phyloP scores from a whole-genome alignment of 2,329 filamentous ascomycete genomes.

The Emericellopsis cladophorae region DNA sequence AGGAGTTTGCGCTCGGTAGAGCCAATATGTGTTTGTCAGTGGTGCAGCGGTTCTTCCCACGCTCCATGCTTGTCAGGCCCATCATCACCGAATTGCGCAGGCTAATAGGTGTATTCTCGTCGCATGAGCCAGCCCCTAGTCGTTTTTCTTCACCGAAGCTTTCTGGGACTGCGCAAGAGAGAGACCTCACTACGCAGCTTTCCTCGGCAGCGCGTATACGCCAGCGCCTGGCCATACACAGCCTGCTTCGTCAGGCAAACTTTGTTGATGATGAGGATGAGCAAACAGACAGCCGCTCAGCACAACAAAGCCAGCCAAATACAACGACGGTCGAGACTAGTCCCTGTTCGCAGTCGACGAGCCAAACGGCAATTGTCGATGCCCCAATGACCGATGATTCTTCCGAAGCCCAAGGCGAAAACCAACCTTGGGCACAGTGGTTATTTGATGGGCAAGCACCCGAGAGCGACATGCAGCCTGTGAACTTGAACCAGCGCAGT shows the following conservation, averaged over 20 bases:
- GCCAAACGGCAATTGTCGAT: neutral
- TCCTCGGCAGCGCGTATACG: conserved; percentile 7
- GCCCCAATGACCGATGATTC: neutral
- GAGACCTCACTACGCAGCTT: conserved; percentile 5
- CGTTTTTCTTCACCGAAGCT: conserved; percentile 12
- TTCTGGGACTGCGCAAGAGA: conserved; percentile 9
- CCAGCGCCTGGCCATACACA: conserved; percentile 13
- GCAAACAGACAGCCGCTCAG: neutral
- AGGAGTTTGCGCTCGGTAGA: conserved; percentile 12
- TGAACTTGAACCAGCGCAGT: neutral
- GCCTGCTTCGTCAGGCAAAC: conserved; percentile 11
- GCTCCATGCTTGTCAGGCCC: conserved; percentile 10
- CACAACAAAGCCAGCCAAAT: neutral
- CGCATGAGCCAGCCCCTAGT: conserved; percentile 7
- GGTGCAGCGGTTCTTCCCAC: conserved; percentile 12
- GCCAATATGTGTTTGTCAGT: conserved; percentile 13
- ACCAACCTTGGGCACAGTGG: conserved; percentile 1
- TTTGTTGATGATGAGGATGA: conserved; percentile 12
- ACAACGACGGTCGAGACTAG: neutral
- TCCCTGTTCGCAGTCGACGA: neutral
- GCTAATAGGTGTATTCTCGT: conserved; percentile 9
- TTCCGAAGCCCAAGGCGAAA: neutral
- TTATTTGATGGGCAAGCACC: neutral
- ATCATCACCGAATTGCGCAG: conserved; percentile 14
- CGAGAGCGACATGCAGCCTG: neutral